Percentiles rank a stretch among this genome's conserved stretches.
Evolutionary conservation across 1,139 yeast genomes (phyloP).

Genomic region (Hemisphaericaspora subhashii): DNA sequence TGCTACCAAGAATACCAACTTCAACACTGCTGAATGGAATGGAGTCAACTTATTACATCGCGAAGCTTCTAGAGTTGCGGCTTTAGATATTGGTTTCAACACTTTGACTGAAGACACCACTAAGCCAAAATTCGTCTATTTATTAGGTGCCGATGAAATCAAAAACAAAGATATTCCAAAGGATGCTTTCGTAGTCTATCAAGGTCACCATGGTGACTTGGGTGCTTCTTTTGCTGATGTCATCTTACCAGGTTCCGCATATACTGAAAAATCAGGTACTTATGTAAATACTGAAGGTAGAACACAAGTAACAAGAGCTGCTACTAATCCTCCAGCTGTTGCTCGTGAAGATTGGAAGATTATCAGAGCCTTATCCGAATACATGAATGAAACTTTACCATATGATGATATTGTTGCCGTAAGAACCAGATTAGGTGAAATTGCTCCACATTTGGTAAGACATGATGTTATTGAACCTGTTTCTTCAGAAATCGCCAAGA

Average conservation of each 20-base stretch:
- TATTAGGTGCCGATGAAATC: constrained; percentile 84
- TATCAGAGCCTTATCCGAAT: constrained; percentile 80
- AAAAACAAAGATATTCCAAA: constrained; percentile 68
- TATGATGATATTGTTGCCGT: constrained; percentile 74
- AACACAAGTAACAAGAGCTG: constrained; percentile 82
- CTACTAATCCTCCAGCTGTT: constrained; percentile 86
- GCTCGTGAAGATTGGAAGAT: constrained; percentile 95
- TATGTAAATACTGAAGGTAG: constrained; percentile 91
- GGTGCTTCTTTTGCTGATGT: constrained; percentile 92
- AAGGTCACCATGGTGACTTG: constrained; percentile 90
- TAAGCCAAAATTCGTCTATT: constrained; percentile 73
- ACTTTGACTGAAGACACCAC: constrained; percentile 51
- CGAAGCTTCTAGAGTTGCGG: constrained; percentile 85
- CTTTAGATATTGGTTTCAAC: constrained; percentile 80
- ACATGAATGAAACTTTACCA: constrained; percentile 68
- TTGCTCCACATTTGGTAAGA: constrained; percentile 80
- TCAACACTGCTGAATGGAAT: constrained; percentile 76
- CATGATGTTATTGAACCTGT: constrained; percentile 77
- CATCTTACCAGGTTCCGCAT: constrained; percentile 83
- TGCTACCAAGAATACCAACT: constrained; percentile 56
- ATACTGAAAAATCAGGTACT: constrained; percentile 87
- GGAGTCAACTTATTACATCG: constrained; percentile 82
- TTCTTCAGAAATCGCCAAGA: constrained; percentile 53
- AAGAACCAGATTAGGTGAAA: constrained; percentile 69
- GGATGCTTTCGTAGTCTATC: constrained; percentile 87